phyloP scores from a whole-genome alignment of 176 grass and related monocot species.

The Oryza australiensis region DNA sequence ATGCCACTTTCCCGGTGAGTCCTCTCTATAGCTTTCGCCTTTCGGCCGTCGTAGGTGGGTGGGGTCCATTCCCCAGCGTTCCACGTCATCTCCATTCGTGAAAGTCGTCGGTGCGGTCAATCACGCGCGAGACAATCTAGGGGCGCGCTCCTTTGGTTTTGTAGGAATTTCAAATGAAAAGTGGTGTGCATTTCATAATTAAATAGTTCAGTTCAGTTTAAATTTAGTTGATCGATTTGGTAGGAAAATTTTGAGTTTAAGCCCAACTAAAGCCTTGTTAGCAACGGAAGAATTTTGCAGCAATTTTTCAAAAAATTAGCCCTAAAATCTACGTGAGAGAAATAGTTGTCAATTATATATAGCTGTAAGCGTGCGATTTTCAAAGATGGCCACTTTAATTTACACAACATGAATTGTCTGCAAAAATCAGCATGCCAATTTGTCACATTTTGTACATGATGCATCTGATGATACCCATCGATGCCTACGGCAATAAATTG shows the following conservation, averaged over 20 bases:
- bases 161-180: too few relatives aligned
- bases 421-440: neutral
- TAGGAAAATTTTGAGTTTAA: too few relatives aligned
- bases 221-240: too few relatives aligned
- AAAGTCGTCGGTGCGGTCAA: slow-evolving; percentile 9
- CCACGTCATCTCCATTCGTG: slow-evolving; percentile 11
- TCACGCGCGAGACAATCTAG: neutral
- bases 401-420: neutral
- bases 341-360: neutral
- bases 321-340: too few relatives aligned
- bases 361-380: neutral
- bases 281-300: too few relatives aligned
- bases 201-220: neutral
- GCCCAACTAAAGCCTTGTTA: too few relatives aligned
- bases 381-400: slow-evolving; percentile 4
- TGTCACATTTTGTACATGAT: neutral
- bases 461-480: neutral
- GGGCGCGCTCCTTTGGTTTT: too few relatives aligned
- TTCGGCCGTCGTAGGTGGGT: neutral
- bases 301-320: too few relatives aligned
- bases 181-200: neutral
- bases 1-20: slow-evolving; percentile 48
- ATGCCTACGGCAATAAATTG: neutral
- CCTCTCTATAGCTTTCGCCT: neutral
- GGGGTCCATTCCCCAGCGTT: neutral